phyloP scores from a whole-genome alignment of 1,284 basidiomycete genomes.

The Lentinula novae-zelandiae region DNA sequence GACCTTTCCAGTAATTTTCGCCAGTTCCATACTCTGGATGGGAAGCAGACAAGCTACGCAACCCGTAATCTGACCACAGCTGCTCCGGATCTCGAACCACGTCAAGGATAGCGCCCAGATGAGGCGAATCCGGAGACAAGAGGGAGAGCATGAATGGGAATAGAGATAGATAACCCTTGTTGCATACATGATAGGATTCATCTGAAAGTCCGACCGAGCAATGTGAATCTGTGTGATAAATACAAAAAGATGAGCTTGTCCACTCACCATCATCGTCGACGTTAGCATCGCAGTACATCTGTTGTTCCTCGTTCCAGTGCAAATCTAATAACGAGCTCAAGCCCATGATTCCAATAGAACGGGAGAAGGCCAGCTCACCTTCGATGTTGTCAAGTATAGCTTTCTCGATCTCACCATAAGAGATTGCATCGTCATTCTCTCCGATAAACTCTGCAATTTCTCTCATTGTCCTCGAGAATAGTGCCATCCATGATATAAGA shows the following conservation, averaged over 20 bases:
- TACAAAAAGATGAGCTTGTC: not conserved
- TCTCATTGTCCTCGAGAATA: slow-evolving; percentile 87
- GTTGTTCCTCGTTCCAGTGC: slow-evolving; percentile 85
- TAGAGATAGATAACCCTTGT: slow-evolving; percentile 89
- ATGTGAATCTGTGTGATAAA: not conserved
- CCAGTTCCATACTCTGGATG: slow-evolving; percentile 88
- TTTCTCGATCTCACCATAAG: slow-evolving; percentile 73
- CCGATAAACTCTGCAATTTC: slow-evolving; percentile 82
- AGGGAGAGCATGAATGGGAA: slow-evolving; percentile 89
- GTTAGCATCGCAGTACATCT: slow-evolving; percentile 92
- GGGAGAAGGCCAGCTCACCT: slow-evolving; percentile 41
- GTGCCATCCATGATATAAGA: slow-evolving; percentile 93
- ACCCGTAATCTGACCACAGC: slow-evolving; percentile 88
- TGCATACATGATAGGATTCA: slow-evolving; percentile 87
- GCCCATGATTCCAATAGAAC: not conserved
- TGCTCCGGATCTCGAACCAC: slow-evolving; percentile 76
- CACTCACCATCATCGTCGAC: slow-evolving; percentile 77
- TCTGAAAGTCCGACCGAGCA: slow-evolving; percentile 43
- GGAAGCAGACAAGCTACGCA: slow-evolving; percentile 80
- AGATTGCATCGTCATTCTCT: slow-evolving; percentile 74
- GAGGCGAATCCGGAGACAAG: slow-evolving; percentile 71
- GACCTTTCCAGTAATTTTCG: slow-evolving; percentile 96
- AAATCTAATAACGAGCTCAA: slow-evolving; percentile 53
- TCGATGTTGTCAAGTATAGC: slow-evolving; percentile 86
- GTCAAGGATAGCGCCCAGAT: slow-evolving; percentile 77